Evolutionary conservation across 306 rosid genomes (phyloP).

Genomic region (Senna tora): DNA sequence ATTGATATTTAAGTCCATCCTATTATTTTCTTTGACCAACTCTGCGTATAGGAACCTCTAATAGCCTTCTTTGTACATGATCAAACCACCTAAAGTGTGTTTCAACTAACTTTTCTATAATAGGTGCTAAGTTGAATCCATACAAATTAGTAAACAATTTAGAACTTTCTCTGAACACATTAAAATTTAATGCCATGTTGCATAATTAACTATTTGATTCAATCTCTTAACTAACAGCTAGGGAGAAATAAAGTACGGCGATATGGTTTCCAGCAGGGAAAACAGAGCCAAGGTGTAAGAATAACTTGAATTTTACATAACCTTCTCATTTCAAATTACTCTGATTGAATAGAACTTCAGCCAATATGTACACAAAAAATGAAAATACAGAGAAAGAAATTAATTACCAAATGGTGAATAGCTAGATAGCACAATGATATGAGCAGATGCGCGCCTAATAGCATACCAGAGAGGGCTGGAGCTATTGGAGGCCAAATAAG

Average conservation of each 20-base stretch:
- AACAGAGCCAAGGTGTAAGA: neutral
- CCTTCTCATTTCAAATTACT: neutral
- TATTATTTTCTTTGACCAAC: too few relatives aligned
- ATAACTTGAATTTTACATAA: constrained; percentile 10
- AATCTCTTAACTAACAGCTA: neutral
- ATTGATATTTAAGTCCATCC: too few relatives aligned
- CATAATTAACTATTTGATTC: neutral
- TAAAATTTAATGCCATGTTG: neutral
- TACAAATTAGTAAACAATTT: neutral
- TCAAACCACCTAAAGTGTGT: too few relatives aligned
- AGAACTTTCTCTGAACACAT: neutral
- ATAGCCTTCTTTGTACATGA: too few relatives aligned
- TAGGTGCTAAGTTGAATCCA: constrained; percentile 1
- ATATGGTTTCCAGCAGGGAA: neutral
- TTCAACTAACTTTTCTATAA: too few relatives aligned
- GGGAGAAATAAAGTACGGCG: constrained; percentile 7
- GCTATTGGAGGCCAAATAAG: constrained; percentile 80
- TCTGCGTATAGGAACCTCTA: too few relatives aligned
- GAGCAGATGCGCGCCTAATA: constrained; percentile 94
- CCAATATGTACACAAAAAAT: constrained; percentile 15
- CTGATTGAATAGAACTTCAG: neutral
- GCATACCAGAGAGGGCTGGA: constrained; percentile 96
- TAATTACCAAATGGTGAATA: constrained; percentile 88
- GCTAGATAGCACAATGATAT: constrained; percentile 86
- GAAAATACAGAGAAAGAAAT: constrained; percentile 28